phyloP scores from a whole-genome alignment of 306 rosid species.

The Pueraria montana region DNA sequence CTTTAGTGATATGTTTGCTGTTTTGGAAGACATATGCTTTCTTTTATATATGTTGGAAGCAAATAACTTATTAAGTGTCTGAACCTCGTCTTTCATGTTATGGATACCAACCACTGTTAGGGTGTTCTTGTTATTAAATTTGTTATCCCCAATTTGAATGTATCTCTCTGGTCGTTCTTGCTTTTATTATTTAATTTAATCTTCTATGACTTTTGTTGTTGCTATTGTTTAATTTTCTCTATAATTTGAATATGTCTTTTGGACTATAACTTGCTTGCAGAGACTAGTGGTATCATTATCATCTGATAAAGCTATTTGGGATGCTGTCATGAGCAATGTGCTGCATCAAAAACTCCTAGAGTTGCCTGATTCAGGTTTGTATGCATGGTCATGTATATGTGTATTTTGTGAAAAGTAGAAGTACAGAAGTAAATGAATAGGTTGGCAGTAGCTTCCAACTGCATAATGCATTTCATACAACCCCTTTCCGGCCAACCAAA shows the following conservation, averaged over 20 bases:
- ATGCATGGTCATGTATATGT: not conserved
- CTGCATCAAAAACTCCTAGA: constrained; percentile 51
- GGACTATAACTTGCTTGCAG: constrained; percentile 54
- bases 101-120: not conserved
- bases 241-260: constrained; percentile 18
- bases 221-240: constrained; percentile 1
- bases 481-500: not conserved
- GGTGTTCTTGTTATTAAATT: not conserved
- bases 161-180: not conserved
- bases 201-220: not conserved
- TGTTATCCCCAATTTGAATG: constrained; percentile 23
- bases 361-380: constrained; percentile 63
- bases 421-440: not conserved
- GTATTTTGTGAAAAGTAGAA: not conserved
- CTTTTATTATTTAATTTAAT: not conserved
- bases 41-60: not conserved
- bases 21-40: constrained; percentile 1
- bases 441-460: not conserved
- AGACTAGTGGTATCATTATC: constrained; percentile 72
- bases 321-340: constrained; percentile 66
- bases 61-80: not conserved
- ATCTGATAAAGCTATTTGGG: constrained; percentile 75
- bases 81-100: not conserved
- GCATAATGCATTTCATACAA: not conserved
- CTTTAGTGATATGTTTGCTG: not conserved